Evolutionary conservation across 2,329 filamentous ascomycete genomes (phyloP).

Genomic region (Arthrobotrys iridis): DNA sequence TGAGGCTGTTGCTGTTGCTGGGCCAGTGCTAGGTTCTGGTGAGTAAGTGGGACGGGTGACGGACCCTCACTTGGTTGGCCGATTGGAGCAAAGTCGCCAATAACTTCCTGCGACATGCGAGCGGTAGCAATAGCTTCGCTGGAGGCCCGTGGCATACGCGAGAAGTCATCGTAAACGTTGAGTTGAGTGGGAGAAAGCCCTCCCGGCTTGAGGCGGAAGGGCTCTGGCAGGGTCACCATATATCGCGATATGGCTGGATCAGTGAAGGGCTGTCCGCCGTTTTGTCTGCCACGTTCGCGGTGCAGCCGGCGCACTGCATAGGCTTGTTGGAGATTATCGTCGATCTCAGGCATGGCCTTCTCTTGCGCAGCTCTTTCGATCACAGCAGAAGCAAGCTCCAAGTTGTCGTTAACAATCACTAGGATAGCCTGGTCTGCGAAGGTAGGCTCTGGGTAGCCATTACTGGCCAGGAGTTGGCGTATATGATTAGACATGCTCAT

Average conservation of each 20-base stretch:
- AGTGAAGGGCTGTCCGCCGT: constrained; percentile 84
- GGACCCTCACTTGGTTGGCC: constrained; percentile 44
- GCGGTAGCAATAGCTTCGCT: constrained; percentile 30
- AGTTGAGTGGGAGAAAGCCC: constrained; percentile 92
- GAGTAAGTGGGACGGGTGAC: constrained; percentile 58
- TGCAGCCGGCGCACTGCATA: constrained; percentile 81
- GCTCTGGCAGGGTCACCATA: constrained; percentile 92
- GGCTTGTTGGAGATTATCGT: constrained; percentile 86
- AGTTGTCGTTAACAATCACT: constrained; percentile 98
- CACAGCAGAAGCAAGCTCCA: constrained; percentile 90
- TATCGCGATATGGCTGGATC: constrained; percentile 85
- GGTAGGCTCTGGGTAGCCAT: constrained; percentile 72
- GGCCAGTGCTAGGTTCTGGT: constrained; percentile 71
- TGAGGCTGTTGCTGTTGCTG: constrained; percentile 61
- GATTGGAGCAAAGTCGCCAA: constrained; percentile 72
- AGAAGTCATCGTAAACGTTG: constrained; percentile 96
- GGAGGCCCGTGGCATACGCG: constrained; percentile 76
- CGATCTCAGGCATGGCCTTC: constrained; percentile 90
- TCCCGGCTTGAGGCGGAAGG: constrained; percentile 83
- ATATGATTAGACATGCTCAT: constrained; percentile 99
- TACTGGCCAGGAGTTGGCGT: constrained; percentile 77
- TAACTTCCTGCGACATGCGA: constrained; percentile 69
- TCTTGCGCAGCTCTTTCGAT: constrained; percentile 97
- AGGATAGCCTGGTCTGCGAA: constrained; percentile 94
- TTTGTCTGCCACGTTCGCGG: constrained; percentile 67